Percentiles rank a stretch among this genome's conserved stretches.
Conservation (phyloP, 169 alveolate genomes). For the Pseudocohnilembus persalinus region DNA sequence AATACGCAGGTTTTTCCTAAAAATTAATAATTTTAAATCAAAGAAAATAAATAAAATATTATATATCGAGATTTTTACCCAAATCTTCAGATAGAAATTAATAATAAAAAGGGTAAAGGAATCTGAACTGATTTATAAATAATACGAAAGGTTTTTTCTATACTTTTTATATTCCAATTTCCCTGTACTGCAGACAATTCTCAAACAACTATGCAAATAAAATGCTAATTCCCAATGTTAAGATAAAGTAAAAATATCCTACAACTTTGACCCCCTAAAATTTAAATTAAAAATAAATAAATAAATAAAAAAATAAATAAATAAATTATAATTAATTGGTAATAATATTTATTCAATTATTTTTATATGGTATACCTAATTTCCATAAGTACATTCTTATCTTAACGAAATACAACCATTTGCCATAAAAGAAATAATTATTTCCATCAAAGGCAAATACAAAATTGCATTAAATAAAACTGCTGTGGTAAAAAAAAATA, state of each 20-base stretch:
- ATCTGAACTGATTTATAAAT: background rate
- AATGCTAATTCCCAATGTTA: background rate
- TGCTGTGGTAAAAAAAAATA: background rate
- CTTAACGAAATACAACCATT: background rate
- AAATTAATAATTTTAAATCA: no score
- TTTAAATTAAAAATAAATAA: no score
- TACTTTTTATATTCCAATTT: background rate
- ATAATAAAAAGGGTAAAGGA: background rate
- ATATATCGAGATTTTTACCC: background rate
- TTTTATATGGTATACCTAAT: no score
- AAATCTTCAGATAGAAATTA: background rate
- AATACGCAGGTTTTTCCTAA: background rate
- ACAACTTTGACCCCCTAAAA: background rate
- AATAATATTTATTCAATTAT: no score
- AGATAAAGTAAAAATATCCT: background rate
- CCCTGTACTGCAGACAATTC: background rate
- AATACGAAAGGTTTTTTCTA: no score
- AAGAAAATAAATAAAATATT: background rate
- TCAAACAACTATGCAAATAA: background rate
- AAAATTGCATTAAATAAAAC: background rate
- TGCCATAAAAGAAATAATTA: background rate
- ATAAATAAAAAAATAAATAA: no score
- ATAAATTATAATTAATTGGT: no score
- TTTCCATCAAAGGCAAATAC: background rate
- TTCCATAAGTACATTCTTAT: background rate